Evolutionary conservation across 371 early-diverging fungal species (phyloP).

Genomic region (Mucor saturninus): DNA sequence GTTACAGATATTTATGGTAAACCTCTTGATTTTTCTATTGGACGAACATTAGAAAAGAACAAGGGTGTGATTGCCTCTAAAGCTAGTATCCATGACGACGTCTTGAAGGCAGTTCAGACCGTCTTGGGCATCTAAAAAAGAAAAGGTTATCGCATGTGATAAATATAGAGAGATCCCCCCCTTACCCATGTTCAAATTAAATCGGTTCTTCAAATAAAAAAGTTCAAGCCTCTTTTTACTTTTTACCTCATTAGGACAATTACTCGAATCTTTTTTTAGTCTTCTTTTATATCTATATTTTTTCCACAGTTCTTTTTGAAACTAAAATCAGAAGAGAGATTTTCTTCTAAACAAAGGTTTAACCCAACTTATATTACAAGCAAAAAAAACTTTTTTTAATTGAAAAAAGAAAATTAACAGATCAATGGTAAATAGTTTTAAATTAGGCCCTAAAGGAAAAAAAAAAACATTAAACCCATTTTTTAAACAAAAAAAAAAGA

Average conservation of each 20-base stretch:
- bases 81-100: constrained; percentile 63
- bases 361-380: not conserved
- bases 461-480: not conserved
- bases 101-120: constrained; percentile 72
- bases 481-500: constrained; percentile 9
- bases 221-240: no score
- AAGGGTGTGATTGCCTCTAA: constrained; percentile 90
- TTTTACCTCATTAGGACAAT: no score
- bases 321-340: not conserved
- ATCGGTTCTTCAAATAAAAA: no score
- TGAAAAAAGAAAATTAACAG: constrained; percentile 1
- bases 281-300: no score
- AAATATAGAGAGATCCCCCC: not conserved
- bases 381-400: not conserved
- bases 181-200: not conserved
- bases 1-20: constrained; percentile 86
- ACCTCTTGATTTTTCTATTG: constrained; percentile 87
- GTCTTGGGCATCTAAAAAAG: constrained; percentile 46
- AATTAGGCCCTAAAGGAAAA: not conserved
- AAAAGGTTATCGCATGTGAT: not conserved
- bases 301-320: no score
- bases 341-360: no score
- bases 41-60: constrained; percentile 82
- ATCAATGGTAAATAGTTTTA: constrained; percentile 12
- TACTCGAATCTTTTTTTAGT: no score